Percentiles rank a stretch among this genome's conserved stretches.
phyloP scores from a whole-genome alignment of 176 grass and related monocot genomes.

The Cenchrus americanus region DNA sequence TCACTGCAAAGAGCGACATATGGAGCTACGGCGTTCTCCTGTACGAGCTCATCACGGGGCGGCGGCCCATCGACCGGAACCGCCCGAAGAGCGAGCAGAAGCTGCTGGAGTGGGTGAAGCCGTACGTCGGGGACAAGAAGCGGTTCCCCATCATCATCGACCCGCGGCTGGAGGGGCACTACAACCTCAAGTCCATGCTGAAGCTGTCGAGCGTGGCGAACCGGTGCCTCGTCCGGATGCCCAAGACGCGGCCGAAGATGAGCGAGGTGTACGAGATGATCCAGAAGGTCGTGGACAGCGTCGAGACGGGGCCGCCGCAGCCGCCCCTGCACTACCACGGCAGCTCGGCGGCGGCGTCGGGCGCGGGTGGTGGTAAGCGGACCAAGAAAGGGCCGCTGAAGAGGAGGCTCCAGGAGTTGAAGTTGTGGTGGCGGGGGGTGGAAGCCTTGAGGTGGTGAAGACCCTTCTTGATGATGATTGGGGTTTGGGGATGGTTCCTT shows the following conservation, averaged over 20 bases:
- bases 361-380: neutral
- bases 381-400: constrained; percentile 61
- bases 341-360: no score
- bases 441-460: constrained; percentile 62
- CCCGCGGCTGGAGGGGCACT: constrained; percentile 66
- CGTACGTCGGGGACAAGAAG: constrained; percentile 68
- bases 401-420: constrained; percentile 55
- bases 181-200: constrained; percentile 68
- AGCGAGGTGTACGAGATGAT: constrained; percentile 90
- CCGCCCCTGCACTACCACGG: constrained; percentile 59
- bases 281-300: constrained; percentile 51
- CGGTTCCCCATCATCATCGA: constrained; percentile 83
- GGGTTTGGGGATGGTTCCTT: neutral
- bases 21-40: constrained; percentile 97
- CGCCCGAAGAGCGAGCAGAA: constrained; percentile 89
- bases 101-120: constrained; percentile 96
- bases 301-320: constrained; percentile 57
- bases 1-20: constrained; percentile 83
- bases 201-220: constrained; percentile 79
- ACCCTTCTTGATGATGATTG: constrained; percentile 46
- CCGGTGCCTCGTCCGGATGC: constrained; percentile 68
- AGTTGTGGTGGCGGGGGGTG: constrained; percentile 52
- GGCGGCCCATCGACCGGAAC: constrained; percentile 82
- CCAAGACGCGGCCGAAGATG: constrained; percentile 91
- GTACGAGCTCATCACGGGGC: constrained; percentile 92